Conservation (phyloP, 2,329 filamentous ascomycete genomes). For the Alternaria rosae region DNA sequence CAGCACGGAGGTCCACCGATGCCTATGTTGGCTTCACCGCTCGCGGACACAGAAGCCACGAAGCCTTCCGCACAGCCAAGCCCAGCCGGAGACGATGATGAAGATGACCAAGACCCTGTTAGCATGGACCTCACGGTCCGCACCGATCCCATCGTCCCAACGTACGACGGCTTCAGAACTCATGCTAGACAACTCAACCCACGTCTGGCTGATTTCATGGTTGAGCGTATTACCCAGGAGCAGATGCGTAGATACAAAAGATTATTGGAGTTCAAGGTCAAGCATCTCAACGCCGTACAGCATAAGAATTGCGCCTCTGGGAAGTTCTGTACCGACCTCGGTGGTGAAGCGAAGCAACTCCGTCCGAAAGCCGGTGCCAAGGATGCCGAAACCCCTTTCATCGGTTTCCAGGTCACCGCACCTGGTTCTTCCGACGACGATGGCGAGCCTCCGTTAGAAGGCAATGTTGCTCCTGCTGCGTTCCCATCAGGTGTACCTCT, state of each 20-base stretch:
- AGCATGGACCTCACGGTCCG: constrained; percentile 68
- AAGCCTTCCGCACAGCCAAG: constrained; percentile 44
- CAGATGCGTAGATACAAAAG: constrained; percentile 81
- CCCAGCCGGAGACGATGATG: constrained; percentile 49
- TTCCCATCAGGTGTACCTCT: constrained; percentile 84
- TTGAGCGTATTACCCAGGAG: constrained; percentile 83
- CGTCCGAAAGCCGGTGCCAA: constrained; percentile 67
- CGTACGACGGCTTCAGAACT: constrained; percentile 75
- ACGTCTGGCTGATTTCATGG: constrained; percentile 69
- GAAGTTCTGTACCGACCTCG: constrained; percentile 69
- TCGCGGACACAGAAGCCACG: constrained; percentile 47
- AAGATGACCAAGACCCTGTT: constrained; percentile 62
- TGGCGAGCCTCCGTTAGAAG: constrained; percentile 70
- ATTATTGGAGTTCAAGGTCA: constrained; percentile 72
- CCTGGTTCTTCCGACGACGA: constrained; percentile 69
- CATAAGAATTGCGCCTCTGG: constrained; percentile 67
- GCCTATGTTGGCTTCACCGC: constrained; percentile 60
- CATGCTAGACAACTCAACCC: constrained; percentile 80
- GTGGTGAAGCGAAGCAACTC: constrained; percentile 70
- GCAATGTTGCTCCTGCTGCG: constrained; percentile 72
- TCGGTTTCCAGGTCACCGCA: constrained; percentile 63
- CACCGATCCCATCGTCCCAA: constrained; percentile 74
- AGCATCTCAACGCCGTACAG: constrained; percentile 69
- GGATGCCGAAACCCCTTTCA: constrained; percentile 64
- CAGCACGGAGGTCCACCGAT: constrained; percentile 66